Conservation (phyloP, 805 yeast genomes). For the Starmerella ratchasimensis region DNA sequence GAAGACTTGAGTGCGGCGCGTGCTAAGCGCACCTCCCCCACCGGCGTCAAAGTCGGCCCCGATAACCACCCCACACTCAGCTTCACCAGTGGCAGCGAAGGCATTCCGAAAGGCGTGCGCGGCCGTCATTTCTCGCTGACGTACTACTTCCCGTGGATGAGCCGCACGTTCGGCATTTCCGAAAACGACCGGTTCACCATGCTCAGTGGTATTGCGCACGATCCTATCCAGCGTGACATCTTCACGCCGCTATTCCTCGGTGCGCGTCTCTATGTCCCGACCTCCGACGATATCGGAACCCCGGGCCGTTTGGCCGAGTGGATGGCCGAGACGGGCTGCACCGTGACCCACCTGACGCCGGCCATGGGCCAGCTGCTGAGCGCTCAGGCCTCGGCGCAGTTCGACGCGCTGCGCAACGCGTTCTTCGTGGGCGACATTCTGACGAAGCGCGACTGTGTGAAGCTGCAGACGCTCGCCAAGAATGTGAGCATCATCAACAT, state of each 20-base stretch:
- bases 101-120: slow-evolving; percentile 94
- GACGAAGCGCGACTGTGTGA: slow-evolving; percentile 90
- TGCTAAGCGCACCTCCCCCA: slow-evolving; percentile 38
- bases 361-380: slow-evolving; percentile 98
- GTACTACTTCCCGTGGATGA: slow-evolving; percentile 98
- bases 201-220: slow-evolving; percentile 98
- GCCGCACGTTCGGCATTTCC: slow-evolving; percentile 63
- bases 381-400: slow-evolving; percentile 83
- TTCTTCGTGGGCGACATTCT: slow-evolving; percentile 96
- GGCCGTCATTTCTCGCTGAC: slow-evolving; percentile 97
- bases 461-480: slow-evolving; percentile 82
- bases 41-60: slow-evolving; percentile 92
- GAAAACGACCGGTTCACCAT: slow-evolving; percentile 83
- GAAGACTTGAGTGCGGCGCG: slow-evolving; percentile 31
- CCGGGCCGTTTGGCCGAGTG: slow-evolving; percentile 96
- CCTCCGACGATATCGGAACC: slow-evolving; percentile 95
- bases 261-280: slow-evolving; percentile 84
- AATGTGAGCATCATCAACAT: slow-evolving; percentile 85
- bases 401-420: slow-evolving; percentile 83
- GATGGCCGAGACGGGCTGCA: slow-evolving; percentile 84
- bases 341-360: slow-evolving; percentile 96
- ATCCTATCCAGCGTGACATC: slow-evolving; percentile 98
- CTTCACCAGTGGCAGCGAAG: slow-evolving; percentile 96
- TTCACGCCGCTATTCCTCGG: slow-evolving; percentile 95
- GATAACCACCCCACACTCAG: slow-evolving; percentile 94